Evolutionary conservation across 352 stramenopile genomes (phyloP).

Genomic region (Pythium periplocum): DNA sequence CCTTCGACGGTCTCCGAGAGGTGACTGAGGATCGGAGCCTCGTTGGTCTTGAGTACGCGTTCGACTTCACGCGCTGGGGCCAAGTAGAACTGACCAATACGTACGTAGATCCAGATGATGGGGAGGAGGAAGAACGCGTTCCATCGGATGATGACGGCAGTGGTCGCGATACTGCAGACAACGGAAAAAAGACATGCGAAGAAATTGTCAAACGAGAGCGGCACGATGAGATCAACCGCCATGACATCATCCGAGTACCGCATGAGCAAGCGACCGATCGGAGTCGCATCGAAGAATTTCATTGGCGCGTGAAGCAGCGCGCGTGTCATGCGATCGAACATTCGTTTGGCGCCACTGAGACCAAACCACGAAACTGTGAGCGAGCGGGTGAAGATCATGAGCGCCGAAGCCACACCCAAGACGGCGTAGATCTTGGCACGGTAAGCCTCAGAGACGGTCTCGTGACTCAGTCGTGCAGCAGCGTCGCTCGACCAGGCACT

Average conservation of each 20-base stretch:
- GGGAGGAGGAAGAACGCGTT: slow-evolving; percentile 59
- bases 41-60: slow-evolving; percentile 37
- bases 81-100: slow-evolving; percentile 38
- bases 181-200: slow-evolving; percentile 57
- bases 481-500: slow-evolving; percentile 75
- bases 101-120: slow-evolving; percentile 74
- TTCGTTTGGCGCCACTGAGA: slow-evolving; percentile 20
- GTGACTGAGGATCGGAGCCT: slow-evolving; percentile 44
- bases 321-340: slow-evolving; percentile 86
- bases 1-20: slow-evolving; percentile 52
- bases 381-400: not conserved
- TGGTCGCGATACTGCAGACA: slow-evolving; percentile 48
- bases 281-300: slow-evolving; percentile 90
- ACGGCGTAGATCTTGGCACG: not conserved
- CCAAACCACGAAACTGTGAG: not conserved
- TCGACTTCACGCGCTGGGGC: slow-evolving; percentile 47
- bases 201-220: slow-evolving; percentile 20
- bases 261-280: slow-evolving; percentile 84
- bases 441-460: not conserved
- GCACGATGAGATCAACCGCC: slow-evolving; percentile 70
- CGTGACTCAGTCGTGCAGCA: not conserved
- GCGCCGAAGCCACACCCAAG: not conserved
- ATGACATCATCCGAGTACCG: slow-evolving; percentile 86
- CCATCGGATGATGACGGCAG: slow-evolving; percentile 67
- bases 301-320: slow-evolving; percentile 83